Evolutionary conservation across 495 filamentous ascomycete species (phyloP), one percentile per base, ranked within the genome.

Genomic region (Neurospora tetrasperma): DNA sequence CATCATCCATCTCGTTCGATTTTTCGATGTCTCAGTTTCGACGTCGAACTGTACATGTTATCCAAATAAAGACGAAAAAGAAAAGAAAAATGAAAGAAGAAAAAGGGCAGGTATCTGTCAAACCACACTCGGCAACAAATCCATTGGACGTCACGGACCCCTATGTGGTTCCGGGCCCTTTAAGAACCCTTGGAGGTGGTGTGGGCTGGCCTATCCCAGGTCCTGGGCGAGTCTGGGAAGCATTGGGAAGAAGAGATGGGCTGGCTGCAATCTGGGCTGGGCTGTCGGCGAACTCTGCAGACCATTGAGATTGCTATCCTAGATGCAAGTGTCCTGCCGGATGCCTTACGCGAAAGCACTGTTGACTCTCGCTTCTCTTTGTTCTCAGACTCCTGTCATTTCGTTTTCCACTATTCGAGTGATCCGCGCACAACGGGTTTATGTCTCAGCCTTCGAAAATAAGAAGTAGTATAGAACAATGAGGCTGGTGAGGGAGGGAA

Each of bases 301-400:
- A 72, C 74, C 77, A 78, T 71, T 73, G 75, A 75, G 48, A 76
- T 71, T 73, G 69, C 48, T 40, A 69, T 69, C 70, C 69, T 70
- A 74, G 75, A 79, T 78, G 78, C 79, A 80, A 73, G 77, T 72
- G 74, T 59, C 68, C 76, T 80, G 77, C 79, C 80, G 79, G 80
- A 79, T 75, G 77, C 74, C 69, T 81, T 81, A 79, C 79, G 77
- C 80, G 78, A 77, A 76, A 48, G 66, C 39, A 66, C 27, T 66
- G 54, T 66, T 66, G 54, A 66, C 70, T 68, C 71, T 76, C 68
- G 73, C 71, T 69, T 74, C 72, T 48, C 42, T 23, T 12, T 11
- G 41, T 44, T 71, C 69, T 72, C 69, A 43, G 44, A 54, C 66
- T 59, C 20, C 70, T 71, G 54, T 66, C 54, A 66, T 71, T 59